Base-by-base conservation (phyloP, 1,284 basidiomycete species). In the Apiotrichum porosum region DNA sequence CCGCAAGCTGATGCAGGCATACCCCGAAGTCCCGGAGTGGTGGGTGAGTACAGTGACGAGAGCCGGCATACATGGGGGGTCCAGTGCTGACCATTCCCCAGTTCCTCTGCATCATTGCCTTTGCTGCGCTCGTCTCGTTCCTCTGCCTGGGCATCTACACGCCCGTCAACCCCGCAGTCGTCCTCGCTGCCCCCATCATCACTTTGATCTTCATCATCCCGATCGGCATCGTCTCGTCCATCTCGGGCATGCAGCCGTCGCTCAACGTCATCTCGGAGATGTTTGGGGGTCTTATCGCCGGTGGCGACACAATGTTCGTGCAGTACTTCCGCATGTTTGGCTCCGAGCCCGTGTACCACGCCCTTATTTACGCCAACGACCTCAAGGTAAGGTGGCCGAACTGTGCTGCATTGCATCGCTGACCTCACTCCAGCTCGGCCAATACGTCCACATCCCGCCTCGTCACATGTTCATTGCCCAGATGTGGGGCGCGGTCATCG, bases 11-110 rank as follows among this genome's bases (percentile, higher is more conserved):
- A 39, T 39, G 38, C 24, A 39, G 24, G 38, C 38, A 1, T 39
- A 39, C 17, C 38, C 38, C 24, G 38, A 39, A 26, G 38, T 39
- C 8, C 38, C 38, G 9, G 38, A 39, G 38, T 39, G 38, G 38
- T 39, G 38, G 38, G n/a, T n/a, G n/a, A n/a, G n/a, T n/a, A n/a
- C n/a, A n/a, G n/a, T n/a, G n/a, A n/a, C n/a, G n/a, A n/a, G n/a
- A n/a, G n/a, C n/a, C n/a, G n/a, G n/a, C n/a, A n/a, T n/a, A n/a
- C n/a, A n/a, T n/a, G n/a, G n/a, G n/a, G n/a, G n/a, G n/a, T n/a
- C n/a, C n/a, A n/a, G n/a, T n/a, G n/a, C n/a, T n/a, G n/a, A n/a
- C n/a, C n/a, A n/a, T n/a, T n/a, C n/a, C n/a, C n/a, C n/a, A n/a
- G n/a, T 39, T 28, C 38, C 3, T 19, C 24, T 4, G 12, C 26